Base-by-base conservation (phyloP, 129 eudicot species). In the Centaurea solstitialis region DNA sequence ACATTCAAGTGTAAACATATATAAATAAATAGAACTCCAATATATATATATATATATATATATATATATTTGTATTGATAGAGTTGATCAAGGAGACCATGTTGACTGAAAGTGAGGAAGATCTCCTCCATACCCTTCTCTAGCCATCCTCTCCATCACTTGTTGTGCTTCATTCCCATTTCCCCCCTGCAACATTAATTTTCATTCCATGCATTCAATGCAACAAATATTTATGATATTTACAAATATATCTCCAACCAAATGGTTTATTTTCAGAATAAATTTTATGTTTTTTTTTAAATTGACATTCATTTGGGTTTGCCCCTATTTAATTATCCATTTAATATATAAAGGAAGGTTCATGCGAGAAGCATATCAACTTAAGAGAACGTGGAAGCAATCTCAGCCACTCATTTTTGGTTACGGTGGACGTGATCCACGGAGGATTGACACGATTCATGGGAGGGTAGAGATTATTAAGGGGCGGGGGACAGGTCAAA, bases 91-190 rank as follows among this genome's bases (percentile, higher is more conserved):
- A 81, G 88, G 82, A 43, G 93, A 91, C 91, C 91, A 90, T 79
- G 91, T 79, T 41, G 94, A 61, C 43, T 92, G 93, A 79, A 87
- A 79, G 24, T 76, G 85, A 79, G 94, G 90, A 82, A 79, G 74
- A 43, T 72, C 82, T 68, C 92, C 97, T 77, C 80, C 88, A 92
- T 86, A 87, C 75, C 86, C 88, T 86, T 90, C 87, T 82, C 88
- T 90, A 53, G 69, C 82, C 86, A 87, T 81, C 85, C 84, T 91
- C 83, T 89, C 98, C 83, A 86, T 85, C 75, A 84, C 89, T 65
- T 81, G 86, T 65, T 81, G 86, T 67, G 88, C 84, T 81, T 89
- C 97, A 82, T 83, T 79, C 75, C 91, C 88, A 86, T 70, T 85
- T 82, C 87, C 84, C 73, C 93, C 94, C 97, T 93, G 89, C 81